Conservation (phyloP, 1,284 basidiomycete genomes). For the Bondarzewia mesenterica region DNA sequence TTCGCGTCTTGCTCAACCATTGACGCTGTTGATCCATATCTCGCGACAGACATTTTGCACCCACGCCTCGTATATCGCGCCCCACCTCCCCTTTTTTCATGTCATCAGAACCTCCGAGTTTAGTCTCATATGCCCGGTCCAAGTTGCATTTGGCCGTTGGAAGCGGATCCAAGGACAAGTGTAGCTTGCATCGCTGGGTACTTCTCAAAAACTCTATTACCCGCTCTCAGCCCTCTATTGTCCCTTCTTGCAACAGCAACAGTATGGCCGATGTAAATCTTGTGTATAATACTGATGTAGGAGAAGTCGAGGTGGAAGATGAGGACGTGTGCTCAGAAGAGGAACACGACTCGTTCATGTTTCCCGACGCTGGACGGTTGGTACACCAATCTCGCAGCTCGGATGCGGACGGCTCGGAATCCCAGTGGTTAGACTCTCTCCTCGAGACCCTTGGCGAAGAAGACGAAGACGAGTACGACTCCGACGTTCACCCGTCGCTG, state of each 20-base stretch:
- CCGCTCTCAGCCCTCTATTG: slow-evolving; percentile 34
- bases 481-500: slow-evolving; percentile 35
- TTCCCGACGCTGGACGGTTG: slow-evolving; percentile 62
- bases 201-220: slow-evolving; percentile 76
- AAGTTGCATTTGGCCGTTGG: slow-evolving; percentile 61
- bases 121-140: slow-evolving; percentile 59
- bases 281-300: slow-evolving; percentile 34
- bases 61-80: slow-evolving; percentile 8
- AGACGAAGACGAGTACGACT: slow-evolving; percentile 46
- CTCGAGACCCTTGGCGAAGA: slow-evolving; percentile 60
- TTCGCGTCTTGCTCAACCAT: slow-evolving; percentile 8
- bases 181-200: slow-evolving; percentile 78
- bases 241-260: slow-evolving; percentile 18
- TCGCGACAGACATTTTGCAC: neutral
- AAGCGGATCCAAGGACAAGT: slow-evolving; percentile 46
- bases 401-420: slow-evolving; percentile 46
- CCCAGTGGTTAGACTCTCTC: slow-evolving; percentile 72
- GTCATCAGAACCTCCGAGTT: slow-evolving; percentile 21
- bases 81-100: slow-evolving; percentile 13
- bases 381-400: slow-evolving; percentile 26
- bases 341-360: slow-evolving; percentile 61
- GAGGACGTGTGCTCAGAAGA: slow-evolving; percentile 31
- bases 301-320: slow-evolving; percentile 34
- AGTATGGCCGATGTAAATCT: slow-evolving; percentile 29
- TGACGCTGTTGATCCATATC: slow-evolving; percentile 6